These are phyloP conservation scores for Rusavskia elegans DNA, from an alignment of 495 filamentous ascomycete genomes.

Conservation along the genomic window DNA sequence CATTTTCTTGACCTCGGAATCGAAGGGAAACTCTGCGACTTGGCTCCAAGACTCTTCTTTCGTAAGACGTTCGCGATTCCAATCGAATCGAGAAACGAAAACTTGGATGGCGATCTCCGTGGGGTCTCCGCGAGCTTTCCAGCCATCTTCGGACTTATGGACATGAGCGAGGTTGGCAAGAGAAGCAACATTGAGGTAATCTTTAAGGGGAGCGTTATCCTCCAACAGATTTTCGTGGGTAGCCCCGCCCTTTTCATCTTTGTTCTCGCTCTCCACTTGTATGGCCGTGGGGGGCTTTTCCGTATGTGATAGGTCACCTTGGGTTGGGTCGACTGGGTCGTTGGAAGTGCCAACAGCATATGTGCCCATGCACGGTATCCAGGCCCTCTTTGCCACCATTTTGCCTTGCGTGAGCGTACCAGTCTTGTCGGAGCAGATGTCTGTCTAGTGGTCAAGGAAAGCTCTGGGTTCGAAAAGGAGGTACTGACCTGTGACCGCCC, in stretches of 20 bases:
- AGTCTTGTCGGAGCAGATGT: conserved; percentile 62
- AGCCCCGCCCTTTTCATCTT: background rate
- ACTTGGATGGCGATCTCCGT: conserved; percentile 60
- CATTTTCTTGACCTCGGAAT: conserved; percentile 56
- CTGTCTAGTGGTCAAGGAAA: conserved; percentile 29
- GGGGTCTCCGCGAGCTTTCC: conserved; percentile 49
- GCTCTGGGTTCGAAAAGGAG: background rate
- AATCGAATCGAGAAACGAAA: conserved; percentile 45
- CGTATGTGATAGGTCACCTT: conserved; percentile 32
- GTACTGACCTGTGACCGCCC: conserved; percentile 15
- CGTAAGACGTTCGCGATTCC: conserved; percentile 36
- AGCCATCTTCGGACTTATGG: conserved; percentile 28
- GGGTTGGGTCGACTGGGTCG: conserved; percentile 39
- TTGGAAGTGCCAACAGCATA: conserved; percentile 41
- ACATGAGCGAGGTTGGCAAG: conserved; percentile 52
- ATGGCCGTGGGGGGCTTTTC: conserved; percentile 19
- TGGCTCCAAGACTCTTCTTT: conserved; percentile 39
- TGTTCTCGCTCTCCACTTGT: conserved; percentile 13
- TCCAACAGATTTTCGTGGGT: conserved; percentile 22
- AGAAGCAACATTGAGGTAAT: conserved; percentile 43
- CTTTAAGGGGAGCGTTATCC: conserved; percentile 25
- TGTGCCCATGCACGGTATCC: conserved; percentile 26
- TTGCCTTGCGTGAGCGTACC: conserved; percentile 53
- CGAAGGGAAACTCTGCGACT: conserved; percentile 48
- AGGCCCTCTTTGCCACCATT: background rate